A percentile compares a stretch with the other conserved stretches of the same genome.
These are phyloP conservation scores for Aspergillus jensenii DNA, from an alignment of 2,329 filamentous ascomycete species.

Conservation along the genomic window DNA sequence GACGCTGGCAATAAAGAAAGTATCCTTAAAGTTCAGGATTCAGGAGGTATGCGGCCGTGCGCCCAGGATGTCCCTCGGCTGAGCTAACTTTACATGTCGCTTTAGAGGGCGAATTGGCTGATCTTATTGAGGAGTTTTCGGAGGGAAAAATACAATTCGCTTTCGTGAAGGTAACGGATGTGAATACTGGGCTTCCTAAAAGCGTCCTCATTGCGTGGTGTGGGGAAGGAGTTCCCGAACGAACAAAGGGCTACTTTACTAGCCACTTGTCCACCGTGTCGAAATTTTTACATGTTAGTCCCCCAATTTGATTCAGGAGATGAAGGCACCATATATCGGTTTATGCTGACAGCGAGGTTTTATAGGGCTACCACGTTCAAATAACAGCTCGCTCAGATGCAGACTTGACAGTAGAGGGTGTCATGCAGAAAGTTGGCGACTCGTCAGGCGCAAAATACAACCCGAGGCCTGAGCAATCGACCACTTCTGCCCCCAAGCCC, in stretches of 20 bases:
- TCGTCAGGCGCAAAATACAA: conserved; percentile 95
- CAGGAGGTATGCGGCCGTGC: conserved; percentile 64
- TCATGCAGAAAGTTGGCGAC: conserved; percentile 91
- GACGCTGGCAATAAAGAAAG: conserved; percentile 85
- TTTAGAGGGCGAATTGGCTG: conserved; percentile 82
- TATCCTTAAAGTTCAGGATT: conserved; percentile 88
- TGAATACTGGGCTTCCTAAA: conserved; percentile 86
- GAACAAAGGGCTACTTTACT: conserved; percentile 97
- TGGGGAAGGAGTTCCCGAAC: conserved; percentile 94
- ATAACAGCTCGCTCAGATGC: conserved; percentile 90
- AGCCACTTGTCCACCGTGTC: conserved; percentile 87
- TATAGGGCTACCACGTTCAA: conserved; percentile 90
- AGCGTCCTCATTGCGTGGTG: conserved; percentile 94
- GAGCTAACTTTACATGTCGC: conserved; percentile 19
- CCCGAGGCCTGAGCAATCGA: conserved; percentile 59
- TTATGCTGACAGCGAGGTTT: conserved; percentile 1
- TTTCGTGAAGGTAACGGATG: conserved; percentile 94
- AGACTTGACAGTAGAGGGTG: conserved; percentile 82
- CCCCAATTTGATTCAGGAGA: neutral
- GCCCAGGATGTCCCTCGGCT: too few relatives aligned
- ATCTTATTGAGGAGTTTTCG: conserved; percentile 92
- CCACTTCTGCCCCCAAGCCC: conserved; percentile 58
- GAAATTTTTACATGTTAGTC: conserved; percentile 76
- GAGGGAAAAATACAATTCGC: conserved; percentile 97
- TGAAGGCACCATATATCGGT: neutral